Evolutionary conservation across 768 basidiomycete genomes (phyloP).

Genomic region (Boletus subcaerulescens): DNA sequence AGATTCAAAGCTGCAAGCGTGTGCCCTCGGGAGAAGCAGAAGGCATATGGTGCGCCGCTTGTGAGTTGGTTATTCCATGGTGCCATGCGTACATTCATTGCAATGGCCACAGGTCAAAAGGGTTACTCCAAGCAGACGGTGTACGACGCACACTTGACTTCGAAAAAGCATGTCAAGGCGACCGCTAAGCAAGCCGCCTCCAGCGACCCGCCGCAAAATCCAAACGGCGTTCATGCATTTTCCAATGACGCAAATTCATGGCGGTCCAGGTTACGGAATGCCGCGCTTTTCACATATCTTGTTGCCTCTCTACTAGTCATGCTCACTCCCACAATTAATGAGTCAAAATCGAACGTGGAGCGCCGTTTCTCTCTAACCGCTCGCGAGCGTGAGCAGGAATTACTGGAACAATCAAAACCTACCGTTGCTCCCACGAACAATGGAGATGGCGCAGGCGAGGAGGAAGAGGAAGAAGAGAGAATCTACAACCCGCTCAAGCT

Average conservation of each 20-base stretch:
- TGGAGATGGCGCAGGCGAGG: slow-evolving; percentile 53
- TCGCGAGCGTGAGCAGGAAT: slow-evolving; percentile 94
- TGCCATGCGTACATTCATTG: neutral
- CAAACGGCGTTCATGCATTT: slow-evolving; percentile 33
- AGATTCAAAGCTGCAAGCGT: slow-evolving; percentile 43
- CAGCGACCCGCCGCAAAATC: slow-evolving; percentile 33
- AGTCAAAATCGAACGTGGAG: slow-evolving; percentile 96
- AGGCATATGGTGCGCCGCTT: slow-evolving; percentile 94
- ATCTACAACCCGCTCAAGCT: slow-evolving; percentile 98
- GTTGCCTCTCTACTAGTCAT: slow-evolving; percentile 61
- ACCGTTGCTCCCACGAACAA: slow-evolving; percentile 47
- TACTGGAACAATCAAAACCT: slow-evolving; percentile 64
- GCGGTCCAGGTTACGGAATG: slow-evolving; percentile 53
- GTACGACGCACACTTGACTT: slow-evolving; percentile 92
- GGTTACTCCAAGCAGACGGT: slow-evolving; percentile 96
- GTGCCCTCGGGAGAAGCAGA: slow-evolving; percentile 40
- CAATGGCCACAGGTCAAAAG: slow-evolving; percentile 71
- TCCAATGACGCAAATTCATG: slow-evolving; percentile 31
- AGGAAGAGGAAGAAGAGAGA: slow-evolving; percentile 93
- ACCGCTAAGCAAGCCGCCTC: slow-evolving; percentile 63
- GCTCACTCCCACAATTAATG: slow-evolving; percentile 67
- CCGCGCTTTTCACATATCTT: slow-evolving; percentile 73
- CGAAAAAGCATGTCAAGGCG: slow-evolving; percentile 95
- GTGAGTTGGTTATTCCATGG: slow-evolving; percentile 47
- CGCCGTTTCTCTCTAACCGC: slow-evolving; percentile 95